Base-by-base conservation (phyloP, 495 filamentous ascomycete species). In the Neurospora sp. region DNA sequence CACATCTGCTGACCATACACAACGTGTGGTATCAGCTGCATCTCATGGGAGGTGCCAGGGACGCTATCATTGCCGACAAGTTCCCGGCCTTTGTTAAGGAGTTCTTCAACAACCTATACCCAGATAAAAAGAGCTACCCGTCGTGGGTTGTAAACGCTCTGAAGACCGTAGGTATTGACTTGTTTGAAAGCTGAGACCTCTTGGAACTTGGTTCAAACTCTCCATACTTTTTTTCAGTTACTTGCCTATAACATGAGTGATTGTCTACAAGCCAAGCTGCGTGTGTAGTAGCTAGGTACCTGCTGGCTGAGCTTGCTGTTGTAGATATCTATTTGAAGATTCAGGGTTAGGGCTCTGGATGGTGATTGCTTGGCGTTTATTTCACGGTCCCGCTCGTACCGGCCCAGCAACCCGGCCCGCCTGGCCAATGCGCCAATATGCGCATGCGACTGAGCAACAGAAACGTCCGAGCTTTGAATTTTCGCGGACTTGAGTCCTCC, bases 1-100 rank as follows among this genome's bases (percentile, higher is more conserved):
- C 96, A 24, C 96, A 99, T 85, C 82, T 99, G 81, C 83, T 99
- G 40, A 96, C 94, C 0, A 91, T 97, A 75, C 96, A 99, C 82
- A 98, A 99, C 80, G 93, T 98, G 34, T 92, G 93, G 79, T 96
- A 95, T 78, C 88, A 97, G 75, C 86, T 99, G 37, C 85, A 88
- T 69, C 81, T 99, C 75, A 97, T 98, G 94, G 83, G 84, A 15
- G 82, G 85, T 54, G 90, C 89, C 2, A 86, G 94, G 73, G 83
- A 92, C 71, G 91, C 96, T 36, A 95, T 99, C 77, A 79, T 97
- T 11, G 92, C 92, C 69, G 94, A 96, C 79, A 81, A 85, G 70
- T 98, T 90, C 82, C 94, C 94, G 17, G 87, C 83, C 6, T 98
- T 97, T 78, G 74, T 98, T 70, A 89, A 83, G 74, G 80, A 88